Percentiles rank a stretch among this genome's conserved stretches.
phyloP scores from a whole-genome alignment of 2,329 filamentous ascomycete genomes.

The Tolypocladium tropicale region DNA sequence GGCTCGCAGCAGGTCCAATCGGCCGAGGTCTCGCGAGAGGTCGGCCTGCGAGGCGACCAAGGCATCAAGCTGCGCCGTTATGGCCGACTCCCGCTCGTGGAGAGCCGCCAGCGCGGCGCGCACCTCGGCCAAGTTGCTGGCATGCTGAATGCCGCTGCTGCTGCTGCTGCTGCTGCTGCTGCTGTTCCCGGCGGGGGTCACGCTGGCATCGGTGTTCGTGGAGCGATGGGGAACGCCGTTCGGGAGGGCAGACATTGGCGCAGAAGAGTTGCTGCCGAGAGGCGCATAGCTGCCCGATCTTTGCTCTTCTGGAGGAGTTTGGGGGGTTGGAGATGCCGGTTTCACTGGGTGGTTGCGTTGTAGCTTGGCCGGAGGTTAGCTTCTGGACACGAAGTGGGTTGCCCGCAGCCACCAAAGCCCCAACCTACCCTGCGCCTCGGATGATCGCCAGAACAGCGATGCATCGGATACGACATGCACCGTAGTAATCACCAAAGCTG shows the following conservation, averaged over 20 bases:
- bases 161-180: too few relatives aligned
- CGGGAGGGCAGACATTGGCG: constrained; percentile 36
- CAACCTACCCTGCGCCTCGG: background rate
- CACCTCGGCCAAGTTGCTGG: constrained; percentile 68
- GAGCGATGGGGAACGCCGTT: constrained; percentile 31
- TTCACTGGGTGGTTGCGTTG: background rate
- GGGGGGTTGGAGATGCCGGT: background rate
- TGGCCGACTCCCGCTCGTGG: constrained; percentile 61
- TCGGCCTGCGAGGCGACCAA: constrained; percentile 78
- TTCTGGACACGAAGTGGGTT: background rate
- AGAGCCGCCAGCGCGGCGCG: constrained; percentile 66
- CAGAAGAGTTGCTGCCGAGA: constrained; percentile 23
- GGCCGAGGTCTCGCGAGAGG: constrained; percentile 74
- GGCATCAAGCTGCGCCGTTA: constrained; percentile 64
- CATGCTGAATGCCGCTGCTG: constrained; percentile 47
- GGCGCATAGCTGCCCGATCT: constrained; percentile 29
- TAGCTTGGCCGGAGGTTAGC: background rate
- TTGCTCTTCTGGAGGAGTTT: background rate
- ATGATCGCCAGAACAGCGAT: background rate
- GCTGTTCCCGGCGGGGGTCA: constrained; percentile 15
- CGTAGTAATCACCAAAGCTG: background rate
- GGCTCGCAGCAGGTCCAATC: constrained; percentile 81
- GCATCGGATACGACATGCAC: background rate
- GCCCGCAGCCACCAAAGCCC: background rate
- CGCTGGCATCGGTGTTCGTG: constrained; percentile 19